phyloP scores from a whole-genome alignment of 768 basidiomycete species.

The Naganishia friedmannii region DNA sequence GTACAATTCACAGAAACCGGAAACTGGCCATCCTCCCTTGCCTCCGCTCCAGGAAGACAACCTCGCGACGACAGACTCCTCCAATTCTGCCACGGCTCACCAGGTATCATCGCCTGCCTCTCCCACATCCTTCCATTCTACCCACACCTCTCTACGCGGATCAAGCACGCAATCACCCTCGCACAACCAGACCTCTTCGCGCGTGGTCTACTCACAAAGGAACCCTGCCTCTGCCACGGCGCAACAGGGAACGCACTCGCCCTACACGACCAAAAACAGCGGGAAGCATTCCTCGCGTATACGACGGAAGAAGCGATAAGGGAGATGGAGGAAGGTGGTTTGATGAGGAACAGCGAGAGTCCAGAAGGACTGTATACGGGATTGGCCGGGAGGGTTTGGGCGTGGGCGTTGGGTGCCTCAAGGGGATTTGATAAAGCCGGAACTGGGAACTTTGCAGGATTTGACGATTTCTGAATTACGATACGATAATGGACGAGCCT shows the following conservation, averaged over 20 bases:
- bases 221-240: conserved; percentile 16
- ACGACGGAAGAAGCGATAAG: not conserved
- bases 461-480: conserved; percentile 11
- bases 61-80: not conserved
- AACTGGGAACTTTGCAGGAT: not conserved
- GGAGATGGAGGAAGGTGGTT: not conserved
- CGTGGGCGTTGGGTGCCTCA: not conserved
- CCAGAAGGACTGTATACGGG: conserved; percentile 13
- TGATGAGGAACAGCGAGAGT: not conserved
- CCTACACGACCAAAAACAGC: not conserved
- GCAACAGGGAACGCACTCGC: conserved; percentile 6
- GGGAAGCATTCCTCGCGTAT: not conserved
- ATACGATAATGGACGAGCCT: not conserved
- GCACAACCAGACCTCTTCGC: not conserved
- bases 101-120: conserved; percentile 16
- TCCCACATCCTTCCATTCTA: not conserved
- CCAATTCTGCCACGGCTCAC: conserved; percentile 24
- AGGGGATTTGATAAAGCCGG: not conserved
- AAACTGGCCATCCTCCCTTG: conserved; percentile 18
- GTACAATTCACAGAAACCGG: not conserved
- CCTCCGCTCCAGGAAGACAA: not conserved
- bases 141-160: not conserved
- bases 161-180: not conserved
- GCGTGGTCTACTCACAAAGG: not conserved
- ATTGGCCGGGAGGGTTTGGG: conserved; percentile 5